phyloP scores from a whole-genome alignment of 441 rosid species.

The Hypseocharis bilobata region DNA sequence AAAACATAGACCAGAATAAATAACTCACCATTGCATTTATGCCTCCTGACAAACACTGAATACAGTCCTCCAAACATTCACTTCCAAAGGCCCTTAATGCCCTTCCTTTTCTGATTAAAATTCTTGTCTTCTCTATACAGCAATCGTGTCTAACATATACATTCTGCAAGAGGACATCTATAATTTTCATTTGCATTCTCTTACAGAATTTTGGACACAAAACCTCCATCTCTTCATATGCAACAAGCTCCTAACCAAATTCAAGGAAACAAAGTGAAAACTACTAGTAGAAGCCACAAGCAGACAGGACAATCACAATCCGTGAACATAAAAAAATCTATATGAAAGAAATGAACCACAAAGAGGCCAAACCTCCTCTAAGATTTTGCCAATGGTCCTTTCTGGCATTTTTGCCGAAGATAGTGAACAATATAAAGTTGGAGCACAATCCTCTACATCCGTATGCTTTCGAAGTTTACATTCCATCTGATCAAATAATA shows the following conservation, averaged over 20 bases:
- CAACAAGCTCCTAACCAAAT: constrained; percentile 57
- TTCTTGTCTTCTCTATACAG: constrained; percentile 42
- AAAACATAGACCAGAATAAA: constrained; percentile 4
- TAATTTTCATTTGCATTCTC: constrained; percentile 42
- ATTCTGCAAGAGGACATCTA: constrained; percentile 52
- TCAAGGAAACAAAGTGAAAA: constrained; percentile 8
- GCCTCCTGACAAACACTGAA: constrained; percentile 59
- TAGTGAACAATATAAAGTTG: constrained; percentile 45
- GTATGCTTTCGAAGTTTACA: constrained; percentile 36
- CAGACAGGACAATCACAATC: not conserved
- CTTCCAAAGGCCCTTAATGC: constrained; percentile 42
- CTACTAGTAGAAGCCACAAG: not conserved
- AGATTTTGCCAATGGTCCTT: constrained; percentile 43
- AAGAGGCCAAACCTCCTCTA: constrained; percentile 66
- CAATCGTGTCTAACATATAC: constrained; percentile 31
- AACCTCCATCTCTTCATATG: constrained; percentile 48
- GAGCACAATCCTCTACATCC: constrained; percentile 32
- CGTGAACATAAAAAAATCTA: not conserved
- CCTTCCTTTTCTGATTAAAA: constrained; percentile 58
- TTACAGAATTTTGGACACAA: constrained; percentile 44
- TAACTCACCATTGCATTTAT: constrained; percentile 49
- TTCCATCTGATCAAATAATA: constrained; percentile 47
- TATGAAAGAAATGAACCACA: not conserved
- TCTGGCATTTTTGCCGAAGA: constrained; percentile 38
- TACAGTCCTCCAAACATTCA: constrained; percentile 44